These are phyloP conservation scores for Xylariomycetidae sp. DNA, from an alignment of 2,329 filamentous ascomycete genomes.

Conservation along the genomic window DNA sequence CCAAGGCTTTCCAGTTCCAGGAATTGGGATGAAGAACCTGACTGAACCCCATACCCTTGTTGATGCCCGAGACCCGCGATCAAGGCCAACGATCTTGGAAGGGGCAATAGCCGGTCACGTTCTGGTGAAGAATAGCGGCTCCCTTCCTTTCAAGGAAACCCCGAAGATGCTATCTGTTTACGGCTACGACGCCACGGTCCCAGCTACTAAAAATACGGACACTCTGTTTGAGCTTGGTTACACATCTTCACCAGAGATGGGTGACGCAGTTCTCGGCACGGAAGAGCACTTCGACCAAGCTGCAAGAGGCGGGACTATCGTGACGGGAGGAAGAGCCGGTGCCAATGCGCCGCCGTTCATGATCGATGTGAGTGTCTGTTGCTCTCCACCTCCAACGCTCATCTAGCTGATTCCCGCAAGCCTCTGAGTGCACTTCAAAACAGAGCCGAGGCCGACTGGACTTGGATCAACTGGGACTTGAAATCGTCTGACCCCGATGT, in stretches of 20 bases:
- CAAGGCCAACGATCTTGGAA: slow-evolving; percentile 38
- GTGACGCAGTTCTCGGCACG: slow-evolving; percentile 35
- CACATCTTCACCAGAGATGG: slow-evolving; percentile 40
- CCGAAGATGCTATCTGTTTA: slow-evolving; percentile 52
- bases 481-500: slow-evolving; percentile 36
- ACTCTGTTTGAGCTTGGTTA: slow-evolving; percentile 39
- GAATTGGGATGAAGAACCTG: slow-evolving; percentile 56
- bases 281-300: slow-evolving; percentile 41
- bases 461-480: slow-evolving; percentile 53
- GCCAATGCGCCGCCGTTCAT: slow-evolving; percentile 45
- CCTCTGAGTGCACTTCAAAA: slow-evolving; percentile 54
- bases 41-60: slow-evolving; percentile 36
- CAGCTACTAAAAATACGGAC: slow-evolving; percentile 43
- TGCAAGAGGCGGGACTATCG: slow-evolving; percentile 44
- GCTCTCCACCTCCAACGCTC: slow-evolving; percentile 17
- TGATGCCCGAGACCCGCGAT: slow-evolving; percentile 43
- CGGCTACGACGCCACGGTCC: slow-evolving; percentile 56
- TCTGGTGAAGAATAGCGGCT: slow-evolving; percentile 67
- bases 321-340: slow-evolving; percentile 46
- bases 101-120: slow-evolving; percentile 61
- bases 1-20: slow-evolving; percentile 39
- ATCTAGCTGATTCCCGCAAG: slow-evolving; percentile 23
- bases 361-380: slow-evolving; percentile 31
- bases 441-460: slow-evolving; percentile 45
- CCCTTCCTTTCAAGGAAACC: slow-evolving; percentile 55